phyloP scores from a whole-genome alignment of 202 grass and related monocot genomes.

The Zoysia matrella region DNA sequence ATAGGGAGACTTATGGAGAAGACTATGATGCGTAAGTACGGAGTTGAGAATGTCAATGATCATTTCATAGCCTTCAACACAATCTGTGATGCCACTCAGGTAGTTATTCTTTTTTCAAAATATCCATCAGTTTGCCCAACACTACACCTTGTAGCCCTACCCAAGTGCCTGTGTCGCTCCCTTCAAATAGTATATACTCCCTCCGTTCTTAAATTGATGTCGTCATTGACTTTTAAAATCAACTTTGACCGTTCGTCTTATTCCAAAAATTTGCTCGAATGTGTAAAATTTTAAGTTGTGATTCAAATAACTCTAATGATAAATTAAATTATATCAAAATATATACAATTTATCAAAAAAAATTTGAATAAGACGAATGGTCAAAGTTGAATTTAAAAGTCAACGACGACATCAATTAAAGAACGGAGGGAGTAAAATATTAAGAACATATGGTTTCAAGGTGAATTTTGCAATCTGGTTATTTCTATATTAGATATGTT shows the following conservation, averaged over 20 bases:
- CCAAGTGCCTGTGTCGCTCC: not conserved
- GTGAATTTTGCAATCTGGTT: not conserved
- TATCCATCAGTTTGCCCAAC: conserved; percentile 22
- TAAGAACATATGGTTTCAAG: not conserved
- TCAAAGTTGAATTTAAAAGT: too few relatives aligned
- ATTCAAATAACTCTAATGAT: too few relatives aligned
- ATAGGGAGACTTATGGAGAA: conserved; percentile 92
- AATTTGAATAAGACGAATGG: too few relatives aligned
- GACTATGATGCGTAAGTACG: conserved; percentile 90
- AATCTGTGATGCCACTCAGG: conserved; percentile 99
- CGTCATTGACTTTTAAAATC: too few relatives aligned
- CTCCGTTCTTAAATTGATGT: too few relatives aligned
- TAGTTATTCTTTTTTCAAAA: conserved; percentile 37
- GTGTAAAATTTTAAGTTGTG: too few relatives aligned
- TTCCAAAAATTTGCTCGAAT: too few relatives aligned
- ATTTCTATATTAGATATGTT: conserved; percentile 3
- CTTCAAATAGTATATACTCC: not conserved
- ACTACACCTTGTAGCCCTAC: not conserved
- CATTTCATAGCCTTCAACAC: conserved; percentile 96
- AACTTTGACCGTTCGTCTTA: too few relatives aligned
- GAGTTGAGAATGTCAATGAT: conserved; percentile 85
- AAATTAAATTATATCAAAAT: too few relatives aligned
- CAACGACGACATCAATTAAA: too few relatives aligned
- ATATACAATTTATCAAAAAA: too few relatives aligned
- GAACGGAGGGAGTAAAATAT: not conserved